Percentiles rank a stretch among this genome's conserved stretches.
Conservation (phyloP, 2,329 filamentous ascomycete genomes). For the Cladosporium sp. region DNA sequence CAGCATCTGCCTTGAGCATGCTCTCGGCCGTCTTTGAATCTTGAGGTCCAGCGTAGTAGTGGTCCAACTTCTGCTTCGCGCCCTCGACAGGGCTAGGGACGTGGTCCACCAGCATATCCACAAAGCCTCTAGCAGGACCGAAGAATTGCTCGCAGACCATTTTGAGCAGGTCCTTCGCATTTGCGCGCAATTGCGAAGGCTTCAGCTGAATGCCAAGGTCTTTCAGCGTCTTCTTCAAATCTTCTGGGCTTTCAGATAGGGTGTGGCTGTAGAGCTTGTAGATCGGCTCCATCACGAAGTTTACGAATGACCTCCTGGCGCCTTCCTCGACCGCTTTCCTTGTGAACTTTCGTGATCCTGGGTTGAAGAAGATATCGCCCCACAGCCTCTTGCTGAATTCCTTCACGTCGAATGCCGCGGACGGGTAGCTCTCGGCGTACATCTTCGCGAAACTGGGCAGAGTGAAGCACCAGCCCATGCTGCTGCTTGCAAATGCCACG, state of each 20-base stretch:
- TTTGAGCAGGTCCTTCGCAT: conserved; percentile 85
- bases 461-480: conserved; percentile 96
- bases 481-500: conserved; percentile 92
- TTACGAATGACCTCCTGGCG: conserved; percentile 83
- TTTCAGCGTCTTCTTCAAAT: conserved; percentile 76
- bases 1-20: conserved; percentile 81
- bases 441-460: conserved; percentile 92
- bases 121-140: conserved; percentile 82
- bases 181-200: conserved; percentile 86
- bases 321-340: conserved; percentile 80
- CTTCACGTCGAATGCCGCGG: conserved; percentile 63
- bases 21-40: conserved; percentile 78
- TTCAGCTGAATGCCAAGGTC: conserved; percentile 83
- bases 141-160: conserved; percentile 96
- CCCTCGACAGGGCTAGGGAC: conserved; percentile 83
- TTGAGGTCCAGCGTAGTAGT: conserved; percentile 87
- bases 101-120: conserved; percentile 92
- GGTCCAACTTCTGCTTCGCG: conserved; percentile 73
- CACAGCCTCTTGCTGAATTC: conserved; percentile 87
- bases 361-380: conserved; percentile 97
- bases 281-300: conserved; percentile 93
- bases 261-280: conserved; percentile 98
- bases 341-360: conserved; percentile 84
- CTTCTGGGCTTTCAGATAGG: conserved; percentile 84
- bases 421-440: conserved; percentile 81